These are phyloP conservation scores for Termitomyces bulborhizus DNA, from an alignment of 768 basidiomycete genomes.

Conservation along the genomic window DNA sequence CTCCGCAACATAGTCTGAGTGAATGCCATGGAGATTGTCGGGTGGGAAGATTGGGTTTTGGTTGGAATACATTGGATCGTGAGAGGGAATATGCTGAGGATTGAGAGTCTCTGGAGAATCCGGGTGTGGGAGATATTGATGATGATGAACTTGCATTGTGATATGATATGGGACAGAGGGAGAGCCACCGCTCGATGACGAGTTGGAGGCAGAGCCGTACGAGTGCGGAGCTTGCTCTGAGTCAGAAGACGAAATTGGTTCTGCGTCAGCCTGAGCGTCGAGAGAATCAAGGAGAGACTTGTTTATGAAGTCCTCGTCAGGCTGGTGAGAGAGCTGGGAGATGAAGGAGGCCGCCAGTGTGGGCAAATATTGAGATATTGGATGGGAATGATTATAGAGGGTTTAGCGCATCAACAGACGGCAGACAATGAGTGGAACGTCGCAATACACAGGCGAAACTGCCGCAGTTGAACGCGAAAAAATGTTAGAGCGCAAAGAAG, in stretches of 20 bases:
- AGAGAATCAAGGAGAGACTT: constrained; percentile 78
- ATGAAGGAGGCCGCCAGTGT: constrained; percentile 46
- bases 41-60: constrained; percentile 27
- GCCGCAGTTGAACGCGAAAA: constrained; percentile 10
- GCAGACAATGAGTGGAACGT: constrained; percentile 11
- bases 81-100: constrained; percentile 26
- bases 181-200: constrained; percentile 42
- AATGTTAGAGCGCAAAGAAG: constrained; percentile 19
- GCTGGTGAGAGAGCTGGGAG: constrained; percentile 31
- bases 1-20: constrained; percentile 31
- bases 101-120: constrained; percentile 43
- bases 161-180: constrained; percentile 52
- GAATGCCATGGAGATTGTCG: constrained; percentile 31
- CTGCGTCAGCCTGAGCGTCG: constrained; percentile 79
- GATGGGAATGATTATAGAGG: constrained; percentile 11
- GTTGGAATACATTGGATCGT: constrained; percentile 30
- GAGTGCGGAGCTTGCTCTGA: constrained; percentile 41
- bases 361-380: constrained; percentile 25
- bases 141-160: constrained; percentile 38
- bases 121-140: constrained; percentile 30
- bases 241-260: constrained; percentile 53
- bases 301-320: constrained; percentile 83
- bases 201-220: constrained; percentile 44
- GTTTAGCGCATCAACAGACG: constrained; percentile 27
- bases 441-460: constrained; percentile 7